These are phyloP conservation scores for Triticum urartu DNA, from an alignment of 176 grass and related monocot genomes.

Conservation along the genomic window DNA sequence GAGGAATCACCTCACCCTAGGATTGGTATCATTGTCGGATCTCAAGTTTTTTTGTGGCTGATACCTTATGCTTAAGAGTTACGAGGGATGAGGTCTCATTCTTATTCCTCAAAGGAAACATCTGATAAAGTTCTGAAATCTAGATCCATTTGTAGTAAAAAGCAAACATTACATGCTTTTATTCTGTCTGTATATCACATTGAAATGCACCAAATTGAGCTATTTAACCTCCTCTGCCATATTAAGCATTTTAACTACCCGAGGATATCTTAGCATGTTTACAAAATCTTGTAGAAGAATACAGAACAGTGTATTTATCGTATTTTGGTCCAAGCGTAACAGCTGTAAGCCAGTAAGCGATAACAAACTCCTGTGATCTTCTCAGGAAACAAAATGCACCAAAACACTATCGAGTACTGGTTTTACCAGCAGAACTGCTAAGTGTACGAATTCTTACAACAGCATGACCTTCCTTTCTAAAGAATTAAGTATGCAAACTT, in stretches of 20 bases:
- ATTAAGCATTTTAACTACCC: not conserved
- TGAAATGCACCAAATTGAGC: not conserved
- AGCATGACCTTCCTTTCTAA: not conserved
- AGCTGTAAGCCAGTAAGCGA: not conserved
- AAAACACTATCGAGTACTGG: not conserved
- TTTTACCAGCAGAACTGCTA: not conserved
- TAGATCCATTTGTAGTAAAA: not conserved
- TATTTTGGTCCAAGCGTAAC: not conserved
- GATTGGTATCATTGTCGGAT: not conserved
- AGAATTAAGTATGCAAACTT: not conserved
- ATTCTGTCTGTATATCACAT: not conserved
- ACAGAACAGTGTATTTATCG: not conserved
- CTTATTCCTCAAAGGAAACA: not conserved
- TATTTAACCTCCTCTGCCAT: not conserved
- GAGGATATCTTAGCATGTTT: not conserved
- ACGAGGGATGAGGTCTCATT: not conserved
- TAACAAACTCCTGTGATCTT: not conserved
- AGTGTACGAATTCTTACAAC: not conserved
- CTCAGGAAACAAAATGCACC: not conserved
- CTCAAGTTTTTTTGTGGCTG: not conserved
- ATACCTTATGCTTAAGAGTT: not conserved
- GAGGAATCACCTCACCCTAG: not conserved
- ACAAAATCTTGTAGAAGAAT: not conserved
- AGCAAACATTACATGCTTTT: not conserved
- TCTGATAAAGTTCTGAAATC: not conserved